Evolutionary conservation across 2,329 filamentous ascomycete genomes (phyloP), one percentile per base, ranked within the genome.

Genomic region (Ophiostoma piceae): DNA sequence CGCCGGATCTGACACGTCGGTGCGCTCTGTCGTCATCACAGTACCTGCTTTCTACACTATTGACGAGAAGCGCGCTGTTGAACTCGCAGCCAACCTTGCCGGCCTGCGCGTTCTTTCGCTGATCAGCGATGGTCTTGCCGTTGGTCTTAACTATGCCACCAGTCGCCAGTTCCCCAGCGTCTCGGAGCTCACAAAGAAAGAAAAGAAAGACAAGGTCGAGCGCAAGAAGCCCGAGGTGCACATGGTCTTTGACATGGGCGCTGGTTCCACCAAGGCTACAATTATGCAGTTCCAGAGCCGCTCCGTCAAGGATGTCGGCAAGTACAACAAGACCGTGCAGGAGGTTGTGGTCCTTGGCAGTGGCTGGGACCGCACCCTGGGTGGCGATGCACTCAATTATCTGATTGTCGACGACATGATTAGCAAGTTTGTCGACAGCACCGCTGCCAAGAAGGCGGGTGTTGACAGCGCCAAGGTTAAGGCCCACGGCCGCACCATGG

Each of bases 211-310:
- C 35, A 65, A 65, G 62, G 62, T 65, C 70, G 89, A 95, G 69
- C 92, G 92, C 69, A 90, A 87, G 73, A 93, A 93, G 82, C 90
- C 95, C 0, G 95, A 99, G 80, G 87, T 94, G 75, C 92, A 99
- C 80, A 82, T 99, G 78, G 88, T 99, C 39, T 99, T 95, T 77
- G 95, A 99, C 78, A 98, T 99, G 94, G 95, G 95, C 74, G 94
- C 95, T 74, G 95, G 95, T 4, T 97, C 92, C 65, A 91, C 94
- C 41, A 96, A 92, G 75, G 94, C 94, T 4, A 95, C 93, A 7
- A 83, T 99, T 68, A 81, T 99, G 77, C 90, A 89, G 76, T 97
- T 99, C 81, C 94, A 97, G 79, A 91, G 91, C 77, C 89, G 90
- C 75, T 89, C 86, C 1, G 90, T 98, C 73, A 99, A 98, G 84